These are phyloP conservation scores for Carex arenaria DNA, from an alignment of 202 grass and related monocot genomes.

Conservation along the genomic window DNA sequence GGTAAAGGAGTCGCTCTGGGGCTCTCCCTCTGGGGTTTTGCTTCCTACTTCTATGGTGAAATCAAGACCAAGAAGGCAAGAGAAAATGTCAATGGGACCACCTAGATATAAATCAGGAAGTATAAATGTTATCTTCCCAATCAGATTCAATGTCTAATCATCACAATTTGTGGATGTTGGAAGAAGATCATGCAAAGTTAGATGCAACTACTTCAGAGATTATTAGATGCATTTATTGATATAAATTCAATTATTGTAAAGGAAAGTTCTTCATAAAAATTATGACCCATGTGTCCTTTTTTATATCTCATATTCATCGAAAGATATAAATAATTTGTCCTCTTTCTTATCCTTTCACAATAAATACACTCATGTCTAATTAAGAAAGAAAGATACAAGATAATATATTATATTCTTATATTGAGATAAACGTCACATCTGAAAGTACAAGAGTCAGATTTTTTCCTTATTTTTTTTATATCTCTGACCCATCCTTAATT, in stretches of 20 bases:
- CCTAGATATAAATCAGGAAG: not conserved
- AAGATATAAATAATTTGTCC: not conserved
- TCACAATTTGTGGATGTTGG: not conserved
- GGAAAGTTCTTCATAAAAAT: not conserved
- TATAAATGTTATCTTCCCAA: not conserved
- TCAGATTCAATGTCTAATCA: not conserved
- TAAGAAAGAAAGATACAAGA: too few species aligned
- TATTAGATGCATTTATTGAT: not conserved
- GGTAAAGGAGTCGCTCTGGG: constrained; percentile 63
- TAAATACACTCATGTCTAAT: too few species aligned
- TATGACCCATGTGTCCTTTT: not conserved
- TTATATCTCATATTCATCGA: not conserved
- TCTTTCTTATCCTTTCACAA: too few species aligned
- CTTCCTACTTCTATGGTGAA: constrained; percentile 82
- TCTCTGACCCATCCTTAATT: too few species aligned
- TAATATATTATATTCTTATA: too few species aligned
- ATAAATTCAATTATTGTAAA: not conserved
- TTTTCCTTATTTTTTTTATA: too few species aligned
- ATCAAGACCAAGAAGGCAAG: constrained; percentile 26
- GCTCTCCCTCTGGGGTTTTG: constrained; percentile 68
- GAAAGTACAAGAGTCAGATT: too few species aligned
- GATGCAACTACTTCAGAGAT: not conserved
- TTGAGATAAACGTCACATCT: too few species aligned
- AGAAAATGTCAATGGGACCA: not conserved
- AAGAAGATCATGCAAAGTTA: not conserved